Percentiles rank a stretch among this genome's conserved stretches.
Evolutionary conservation across 1,284 basidiomycete species (phyloP).

Genomic region (Malassezia arunalokei): DNA sequence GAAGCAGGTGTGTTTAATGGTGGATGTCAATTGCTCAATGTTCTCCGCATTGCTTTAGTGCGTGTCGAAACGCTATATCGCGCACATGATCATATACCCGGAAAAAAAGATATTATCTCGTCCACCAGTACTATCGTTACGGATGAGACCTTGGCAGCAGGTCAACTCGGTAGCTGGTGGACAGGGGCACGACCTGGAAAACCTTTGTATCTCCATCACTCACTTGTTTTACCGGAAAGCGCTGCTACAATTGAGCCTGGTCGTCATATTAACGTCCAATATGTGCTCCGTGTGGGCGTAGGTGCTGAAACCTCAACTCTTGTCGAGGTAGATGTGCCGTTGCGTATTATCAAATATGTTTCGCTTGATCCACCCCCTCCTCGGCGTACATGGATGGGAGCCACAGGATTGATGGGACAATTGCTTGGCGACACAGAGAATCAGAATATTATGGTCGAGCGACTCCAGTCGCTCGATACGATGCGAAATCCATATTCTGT

Average conservation of each 20-base stretch:
- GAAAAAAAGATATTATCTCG: slow-evolving; percentile 22
- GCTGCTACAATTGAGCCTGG: slow-evolving; percentile 63
- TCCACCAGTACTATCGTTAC: slow-evolving; percentile 17
- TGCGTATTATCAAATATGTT: slow-evolving; percentile 64
- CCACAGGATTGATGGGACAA: slow-evolving; percentile 2
- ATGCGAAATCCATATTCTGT: slow-evolving; percentile 24
- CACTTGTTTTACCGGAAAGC: slow-evolving; percentile 51
- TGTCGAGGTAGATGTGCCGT: slow-evolving; percentile 54
- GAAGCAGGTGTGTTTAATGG: slow-evolving; percentile 64
- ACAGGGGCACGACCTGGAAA: slow-evolving; percentile 30
- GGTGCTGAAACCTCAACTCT: slow-evolving; percentile 53
- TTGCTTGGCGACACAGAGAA: background rate
- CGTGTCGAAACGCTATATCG: slow-evolving; percentile 9
- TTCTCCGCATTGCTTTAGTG: slow-evolving; percentile 1
- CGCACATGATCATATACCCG: slow-evolving; percentile 17
- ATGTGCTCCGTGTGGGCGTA: slow-evolving; percentile 61
- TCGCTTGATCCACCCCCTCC: slow-evolving; percentile 64
- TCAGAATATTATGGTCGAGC: slow-evolving; percentile 24
- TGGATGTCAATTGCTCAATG: background rate
- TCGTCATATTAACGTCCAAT: slow-evolving; percentile 66
- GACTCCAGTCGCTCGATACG: slow-evolving; percentile 33
- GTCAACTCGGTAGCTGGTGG: slow-evolving; percentile 28
- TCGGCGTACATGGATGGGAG: slow-evolving; percentile 14
- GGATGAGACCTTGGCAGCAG: slow-evolving; percentile 8
- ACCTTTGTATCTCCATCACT: slow-evolving; percentile 34